phyloP scores from a whole-genome alignment of 2,329 filamentous ascomycete species.

The Fusarium sp. region DNA sequence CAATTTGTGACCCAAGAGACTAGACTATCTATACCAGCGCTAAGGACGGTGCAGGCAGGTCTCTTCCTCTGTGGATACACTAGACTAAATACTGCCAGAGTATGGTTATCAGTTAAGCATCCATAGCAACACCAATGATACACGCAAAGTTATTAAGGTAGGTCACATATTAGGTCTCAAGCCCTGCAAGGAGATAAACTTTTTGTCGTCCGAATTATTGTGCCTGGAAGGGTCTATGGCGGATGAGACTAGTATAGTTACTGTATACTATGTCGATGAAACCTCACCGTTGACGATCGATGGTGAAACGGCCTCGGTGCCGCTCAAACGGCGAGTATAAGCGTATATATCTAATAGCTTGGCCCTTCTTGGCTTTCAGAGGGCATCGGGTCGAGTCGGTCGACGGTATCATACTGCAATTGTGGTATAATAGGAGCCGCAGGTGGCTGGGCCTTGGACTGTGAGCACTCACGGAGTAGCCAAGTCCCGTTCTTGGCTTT shows the following conservation, averaged over 20 bases:
- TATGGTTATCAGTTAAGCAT: neutral
- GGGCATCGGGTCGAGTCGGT: neutral
- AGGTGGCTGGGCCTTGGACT: neutral
- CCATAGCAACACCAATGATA: neutral
- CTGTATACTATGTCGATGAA: slow-evolving; percentile 3
- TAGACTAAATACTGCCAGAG: neutral
- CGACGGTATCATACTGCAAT: neutral
- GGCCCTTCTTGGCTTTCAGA: slow-evolving; percentile 16
- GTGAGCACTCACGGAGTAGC: slow-evolving; percentile 11
- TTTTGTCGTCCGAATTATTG: neutral
- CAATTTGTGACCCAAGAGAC: neutral
- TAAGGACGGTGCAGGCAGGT: slow-evolving; percentile 15
- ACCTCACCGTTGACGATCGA: slow-evolving; percentile 16
- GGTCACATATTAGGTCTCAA: neutral
- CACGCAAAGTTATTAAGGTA: neutral
- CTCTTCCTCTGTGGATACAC: neutral
- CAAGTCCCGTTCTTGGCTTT: slow-evolving; percentile 30
- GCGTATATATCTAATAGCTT: slow-evolving; percentile 4
- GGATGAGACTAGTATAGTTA: neutral
- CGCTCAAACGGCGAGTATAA: slow-evolving; percentile 16
- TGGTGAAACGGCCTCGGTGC: slow-evolving; percentile 20
- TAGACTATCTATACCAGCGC: neutral
- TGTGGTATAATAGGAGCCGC: neutral
- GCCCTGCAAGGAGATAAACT: neutral
- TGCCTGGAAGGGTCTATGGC: neutral